Conservation (phyloP, 257 asterid species). For the Rauvolfia tetraphylla region DNA sequence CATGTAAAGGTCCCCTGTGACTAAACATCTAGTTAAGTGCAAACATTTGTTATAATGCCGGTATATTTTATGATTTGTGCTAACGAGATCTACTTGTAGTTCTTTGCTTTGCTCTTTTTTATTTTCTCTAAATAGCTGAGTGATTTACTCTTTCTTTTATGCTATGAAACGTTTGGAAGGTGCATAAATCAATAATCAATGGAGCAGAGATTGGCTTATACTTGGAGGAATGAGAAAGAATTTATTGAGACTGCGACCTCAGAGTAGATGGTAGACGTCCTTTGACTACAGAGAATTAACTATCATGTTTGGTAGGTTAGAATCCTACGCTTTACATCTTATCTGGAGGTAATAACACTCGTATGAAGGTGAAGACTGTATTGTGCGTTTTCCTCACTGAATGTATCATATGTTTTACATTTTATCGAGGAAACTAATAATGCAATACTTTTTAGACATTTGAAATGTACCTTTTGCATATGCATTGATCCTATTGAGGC, state of each 20-base stretch:
- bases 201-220: slow-evolving; percentile 77
- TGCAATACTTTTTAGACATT: neutral
- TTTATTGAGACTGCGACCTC: slow-evolving; percentile 77
- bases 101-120: neutral
- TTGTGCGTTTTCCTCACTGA: neutral
- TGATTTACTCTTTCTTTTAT: neutral
- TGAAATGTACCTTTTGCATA: neutral
- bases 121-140: neutral
- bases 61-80: neutral
- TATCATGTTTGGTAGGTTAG: slow-evolving; percentile 75
- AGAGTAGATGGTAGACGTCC: slow-evolving; percentile 91
- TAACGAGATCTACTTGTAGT: neutral
- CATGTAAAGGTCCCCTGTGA: neutral
- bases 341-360: neutral
- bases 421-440: neutral
- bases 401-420: neutral
- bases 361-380: neutral
- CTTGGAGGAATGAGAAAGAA: slow-evolving; percentile 73
- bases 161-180: slow-evolving; percentile 5
- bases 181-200: slow-evolving; percentile 18
- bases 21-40: neutral
- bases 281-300: slow-evolving; percentile 68
- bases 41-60: neutral
- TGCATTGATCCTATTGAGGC: neutral
- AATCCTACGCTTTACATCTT: neutral